These are phyloP conservation scores for Rhizopogon vulgaris DNA, from an alignment of 768 basidiomycete genomes.

Conservation along the genomic window DNA sequence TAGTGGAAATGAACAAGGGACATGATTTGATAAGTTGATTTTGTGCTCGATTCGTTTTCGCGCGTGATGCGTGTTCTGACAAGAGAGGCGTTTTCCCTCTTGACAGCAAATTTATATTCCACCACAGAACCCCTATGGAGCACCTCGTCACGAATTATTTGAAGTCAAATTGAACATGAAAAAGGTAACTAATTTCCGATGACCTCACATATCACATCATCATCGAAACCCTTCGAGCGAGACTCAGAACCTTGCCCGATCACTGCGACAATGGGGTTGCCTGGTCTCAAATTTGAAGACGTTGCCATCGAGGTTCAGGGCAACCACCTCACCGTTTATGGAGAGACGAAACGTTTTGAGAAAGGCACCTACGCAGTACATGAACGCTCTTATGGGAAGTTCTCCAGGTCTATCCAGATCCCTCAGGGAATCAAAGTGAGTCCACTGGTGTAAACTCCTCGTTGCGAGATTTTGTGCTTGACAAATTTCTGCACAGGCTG, in stretches of 20 bases:
- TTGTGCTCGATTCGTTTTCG: not conserved
- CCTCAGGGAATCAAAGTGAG: slow-evolving; percentile 43
- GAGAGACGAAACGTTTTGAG: slow-evolving; percentile 32
- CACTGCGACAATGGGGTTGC: slow-evolving; percentile 54
- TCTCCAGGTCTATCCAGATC: slow-evolving; percentile 40
- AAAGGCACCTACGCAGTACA: slow-evolving; percentile 29
- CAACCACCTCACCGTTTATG: slow-evolving; percentile 45
- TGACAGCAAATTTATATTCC: not conserved
- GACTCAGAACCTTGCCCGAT: too few relatives aligned
- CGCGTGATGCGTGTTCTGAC: not conserved
- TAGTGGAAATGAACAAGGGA: slow-evolving; percentile 24
- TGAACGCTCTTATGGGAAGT: slow-evolving; percentile 44
- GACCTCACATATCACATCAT: not conserved
- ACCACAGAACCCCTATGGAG: not conserved
- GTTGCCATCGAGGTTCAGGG: slow-evolving; percentile 38
- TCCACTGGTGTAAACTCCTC: not conserved
- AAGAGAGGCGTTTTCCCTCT: not conserved
- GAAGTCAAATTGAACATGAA: not conserved
- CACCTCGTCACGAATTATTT: not conserved
- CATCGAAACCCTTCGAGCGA: not conserved
- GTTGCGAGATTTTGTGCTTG: not conserved
- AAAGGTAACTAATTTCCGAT: not conserved
- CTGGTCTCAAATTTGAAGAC: slow-evolving; percentile 47
- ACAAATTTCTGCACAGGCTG: slow-evolving; percentile 12
- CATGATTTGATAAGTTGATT: slow-evolving; percentile 10